Percentiles rank a stretch among this genome's conserved stretches.
phyloP scores from a whole-genome alignment of 2,329 filamentous ascomycete genomes.

The Hypoxylon sp. region DNA sequence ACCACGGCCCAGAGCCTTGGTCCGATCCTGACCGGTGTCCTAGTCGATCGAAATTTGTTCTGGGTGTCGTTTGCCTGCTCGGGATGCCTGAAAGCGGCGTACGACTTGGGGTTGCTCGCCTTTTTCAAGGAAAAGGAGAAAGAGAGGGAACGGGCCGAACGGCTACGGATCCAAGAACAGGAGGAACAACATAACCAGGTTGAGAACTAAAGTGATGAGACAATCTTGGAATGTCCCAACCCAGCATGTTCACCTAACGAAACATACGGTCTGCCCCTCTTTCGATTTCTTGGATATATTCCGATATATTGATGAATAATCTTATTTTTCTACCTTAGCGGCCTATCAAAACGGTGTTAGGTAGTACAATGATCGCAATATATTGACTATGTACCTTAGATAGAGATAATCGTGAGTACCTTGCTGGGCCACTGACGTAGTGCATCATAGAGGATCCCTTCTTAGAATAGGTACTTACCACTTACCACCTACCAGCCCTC shows the following conservation, averaged over 20 bases:
- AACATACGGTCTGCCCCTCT: background rate
- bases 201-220: background rate
- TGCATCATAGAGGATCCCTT: background rate
- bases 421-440: conserved; percentile 37
- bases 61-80: conserved; percentile 76
- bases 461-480: conserved; percentile 2
- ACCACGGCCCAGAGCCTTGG: conserved; percentile 74
- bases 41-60: conserved; percentile 70
- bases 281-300: background rate
- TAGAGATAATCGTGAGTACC: conserved; percentile 18
- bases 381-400: background rate
- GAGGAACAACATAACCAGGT: conserved; percentile 18
- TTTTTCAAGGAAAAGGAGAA: conserved; percentile 59
- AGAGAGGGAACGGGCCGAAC: conserved; percentile 36
- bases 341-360: background rate
- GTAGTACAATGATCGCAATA: background rate
- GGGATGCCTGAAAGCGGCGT: conserved; percentile 72
- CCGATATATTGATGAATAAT: background rate
- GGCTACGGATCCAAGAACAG: conserved; percentile 25
- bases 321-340: background rate
- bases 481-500: background rate
- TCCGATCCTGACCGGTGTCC: conserved; percentile 74
- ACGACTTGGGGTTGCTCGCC: conserved; percentile 71
- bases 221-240: background rate
- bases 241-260: background rate